Conservation (phyloP, 2,329 filamentous ascomycete genomes). For the Talaromyces verruculosus region DNA sequence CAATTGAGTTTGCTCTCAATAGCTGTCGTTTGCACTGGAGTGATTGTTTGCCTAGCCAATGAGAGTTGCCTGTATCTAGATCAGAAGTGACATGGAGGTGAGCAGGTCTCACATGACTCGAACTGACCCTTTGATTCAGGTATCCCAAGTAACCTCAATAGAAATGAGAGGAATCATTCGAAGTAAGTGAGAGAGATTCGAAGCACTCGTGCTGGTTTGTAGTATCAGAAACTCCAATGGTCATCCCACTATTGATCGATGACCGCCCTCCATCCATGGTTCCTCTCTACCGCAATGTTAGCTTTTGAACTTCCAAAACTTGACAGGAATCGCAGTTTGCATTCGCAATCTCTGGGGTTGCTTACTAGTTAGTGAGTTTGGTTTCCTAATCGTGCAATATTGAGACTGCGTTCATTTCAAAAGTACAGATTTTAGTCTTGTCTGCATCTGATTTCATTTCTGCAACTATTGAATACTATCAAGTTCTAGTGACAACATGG, state of each 20-base stretch:
- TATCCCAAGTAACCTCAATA: too few species aligned
- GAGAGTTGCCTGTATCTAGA: neutral
- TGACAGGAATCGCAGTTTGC: neutral
- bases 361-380: too few species aligned
- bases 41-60: neutral
- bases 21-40: neutral
- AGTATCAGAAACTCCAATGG: neutral
- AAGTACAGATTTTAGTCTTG: neutral
- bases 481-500: neutral
- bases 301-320: neutral
- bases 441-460: neutral
- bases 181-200: neutral
- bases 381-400: neutral
- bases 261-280: neutral
- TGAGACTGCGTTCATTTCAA: neutral
- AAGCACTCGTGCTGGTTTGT: neutral
- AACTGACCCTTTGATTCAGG: neutral
- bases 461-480: neutral
- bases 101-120: neutral
- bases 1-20: neutral
- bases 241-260: neutral
- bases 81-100: neutral
- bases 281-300: neutral
- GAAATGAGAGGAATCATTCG: neutral
- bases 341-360: neutral